Conservation (phyloP, 345 rosid genomes). For the Erucastrum elatum region DNA sequence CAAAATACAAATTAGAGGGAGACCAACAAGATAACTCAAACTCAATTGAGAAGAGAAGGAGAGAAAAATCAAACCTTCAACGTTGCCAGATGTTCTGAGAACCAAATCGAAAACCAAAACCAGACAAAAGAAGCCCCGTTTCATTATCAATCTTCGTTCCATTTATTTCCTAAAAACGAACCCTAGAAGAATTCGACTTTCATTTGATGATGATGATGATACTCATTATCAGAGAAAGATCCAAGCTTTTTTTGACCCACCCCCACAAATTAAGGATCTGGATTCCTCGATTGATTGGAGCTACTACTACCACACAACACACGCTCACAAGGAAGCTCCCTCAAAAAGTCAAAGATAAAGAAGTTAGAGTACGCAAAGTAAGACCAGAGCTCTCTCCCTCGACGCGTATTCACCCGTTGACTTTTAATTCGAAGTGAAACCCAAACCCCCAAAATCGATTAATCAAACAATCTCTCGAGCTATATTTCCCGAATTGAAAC, state of each 20-base stretch:
- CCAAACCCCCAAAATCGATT: neutral
- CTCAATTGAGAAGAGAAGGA: neutral
- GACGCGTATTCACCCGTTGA: conserved; percentile 44
- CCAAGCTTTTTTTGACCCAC: conserved; percentile 2
- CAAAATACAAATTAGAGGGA: neutral
- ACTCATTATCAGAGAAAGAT: conserved; percentile 15
- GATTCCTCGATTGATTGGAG: conserved; percentile 16
- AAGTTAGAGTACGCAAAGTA: neutral
- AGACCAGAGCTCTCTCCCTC: neutral
- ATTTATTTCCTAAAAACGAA: neutral
- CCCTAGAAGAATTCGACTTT: conserved; percentile 28
- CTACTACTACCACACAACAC: conserved; percentile 1
- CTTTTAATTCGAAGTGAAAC: conserved; percentile 17
- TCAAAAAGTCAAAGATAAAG: neutral
- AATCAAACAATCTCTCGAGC: neutral
- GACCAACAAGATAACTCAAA: neutral
- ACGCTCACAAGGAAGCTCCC: neutral
- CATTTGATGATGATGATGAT: neutral
- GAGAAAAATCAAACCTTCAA: conserved; percentile 56
- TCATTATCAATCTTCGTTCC: conserved; percentile 33
- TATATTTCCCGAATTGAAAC: neutral
- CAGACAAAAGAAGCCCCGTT: conserved; percentile 46
- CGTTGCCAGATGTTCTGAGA: conserved; percentile 57
- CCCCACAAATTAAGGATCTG: neutral
- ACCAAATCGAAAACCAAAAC: conserved; percentile 49